A percentile compares a stretch with the other conserved stretches of the same genome.
These are phyloP conservation scores for Huntiella bhutanensis DNA, from an alignment of 2,329 filamentous ascomycete species.

Conservation along the genomic window DNA sequence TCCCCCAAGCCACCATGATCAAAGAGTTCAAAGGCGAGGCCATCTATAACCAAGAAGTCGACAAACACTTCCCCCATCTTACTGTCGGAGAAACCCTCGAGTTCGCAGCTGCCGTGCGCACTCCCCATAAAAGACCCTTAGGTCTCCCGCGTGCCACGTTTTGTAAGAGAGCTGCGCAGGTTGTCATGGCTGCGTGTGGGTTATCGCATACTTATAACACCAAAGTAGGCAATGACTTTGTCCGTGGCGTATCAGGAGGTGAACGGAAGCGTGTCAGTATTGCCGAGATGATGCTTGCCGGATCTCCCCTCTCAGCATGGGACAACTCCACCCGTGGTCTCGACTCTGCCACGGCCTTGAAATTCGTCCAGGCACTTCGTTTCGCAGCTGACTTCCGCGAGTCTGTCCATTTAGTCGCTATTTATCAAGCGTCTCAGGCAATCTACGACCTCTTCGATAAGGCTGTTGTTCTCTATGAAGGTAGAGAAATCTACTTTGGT, in stretches of 20 bases:
- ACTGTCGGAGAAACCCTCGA: conserved; percentile 55
- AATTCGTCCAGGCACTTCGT: conserved; percentile 51
- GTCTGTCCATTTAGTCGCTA: conserved; percentile 44
- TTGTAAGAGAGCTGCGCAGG: conserved; percentile 40
- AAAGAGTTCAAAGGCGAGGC: conserved; percentile 45
- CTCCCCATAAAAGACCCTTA: conserved; percentile 43
- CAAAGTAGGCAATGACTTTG: conserved; percentile 55
- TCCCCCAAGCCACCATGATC: conserved; percentile 32
- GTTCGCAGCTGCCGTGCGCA: conserved; percentile 52
- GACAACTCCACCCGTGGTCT: conserved; percentile 57
- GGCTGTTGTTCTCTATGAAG: conserved; percentile 38
- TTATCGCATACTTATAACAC: conserved; percentile 54
- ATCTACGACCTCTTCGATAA: conserved; percentile 48
- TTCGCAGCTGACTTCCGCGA: conserved; percentile 44
- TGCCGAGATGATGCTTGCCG: conserved; percentile 54
- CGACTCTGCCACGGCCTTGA: conserved; percentile 53
- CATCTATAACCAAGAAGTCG: conserved; percentile 58
- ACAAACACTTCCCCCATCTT: conserved; percentile 60
- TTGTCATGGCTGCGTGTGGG: conserved; percentile 53
- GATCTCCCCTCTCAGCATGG: conserved; percentile 40
- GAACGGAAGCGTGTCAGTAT: conserved; percentile 68
- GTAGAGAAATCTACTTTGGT: conserved; percentile 45
- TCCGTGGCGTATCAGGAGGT: conserved; percentile 52
- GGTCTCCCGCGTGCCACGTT: conserved; percentile 43
- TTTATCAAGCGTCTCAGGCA: conserved; percentile 49